Evolutionary conservation across 192 early-diverging fungal species (phyloP), one percentile per base, ranked within the genome.

Genomic region (Dispira simplex): DNA sequence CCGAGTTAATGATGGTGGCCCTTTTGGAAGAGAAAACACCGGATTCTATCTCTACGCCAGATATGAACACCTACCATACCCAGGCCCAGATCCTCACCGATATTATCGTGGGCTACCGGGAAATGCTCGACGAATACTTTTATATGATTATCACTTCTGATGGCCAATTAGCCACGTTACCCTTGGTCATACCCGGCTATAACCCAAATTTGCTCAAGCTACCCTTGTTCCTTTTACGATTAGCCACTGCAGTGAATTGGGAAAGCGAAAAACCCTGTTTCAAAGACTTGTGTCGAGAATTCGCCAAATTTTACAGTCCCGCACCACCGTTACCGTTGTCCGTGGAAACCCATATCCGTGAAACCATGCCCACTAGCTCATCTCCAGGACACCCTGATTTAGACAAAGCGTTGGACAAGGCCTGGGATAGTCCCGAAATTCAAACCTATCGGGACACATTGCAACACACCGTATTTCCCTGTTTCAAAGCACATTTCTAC

Each of bases 51-150:
- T 63, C 14, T 11, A 9, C 49, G 65, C 25, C 21, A 1, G n/a
- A 10, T 56, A 10, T 53, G 28, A 6, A 39, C 32, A 64, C 18
- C 45, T 20, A 18, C 46, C 20, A 32, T 11, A 56, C 46, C n/a
- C 47, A 27, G 32, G 44, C 46, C 8, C 63, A 64, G 49, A 21
- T 28, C 21, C 20, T 46, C 11, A 51, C 48, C 21, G 27, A 70
- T 68, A 46, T 57, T 43, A 39, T 65, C 81, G 77, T 85, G 5
- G 65, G 72, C 6, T 64, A 77, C 46, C 70, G 79, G 4, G 85
- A 87, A 28, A 93, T 98, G 93, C 76, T 98, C 8, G 73, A 77
- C 14, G 92, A 97, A 63, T 97, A 96, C 69, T 98, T 93, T 70
- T 82, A 84, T 11, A 75, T 98, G 8, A 77, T 60, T 13, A 68